Evolutionary conservation across 2,329 filamentous ascomycete species (phyloP), one percentile per base, ranked within the genome.

Genomic region (Bertia moriformis): DNA sequence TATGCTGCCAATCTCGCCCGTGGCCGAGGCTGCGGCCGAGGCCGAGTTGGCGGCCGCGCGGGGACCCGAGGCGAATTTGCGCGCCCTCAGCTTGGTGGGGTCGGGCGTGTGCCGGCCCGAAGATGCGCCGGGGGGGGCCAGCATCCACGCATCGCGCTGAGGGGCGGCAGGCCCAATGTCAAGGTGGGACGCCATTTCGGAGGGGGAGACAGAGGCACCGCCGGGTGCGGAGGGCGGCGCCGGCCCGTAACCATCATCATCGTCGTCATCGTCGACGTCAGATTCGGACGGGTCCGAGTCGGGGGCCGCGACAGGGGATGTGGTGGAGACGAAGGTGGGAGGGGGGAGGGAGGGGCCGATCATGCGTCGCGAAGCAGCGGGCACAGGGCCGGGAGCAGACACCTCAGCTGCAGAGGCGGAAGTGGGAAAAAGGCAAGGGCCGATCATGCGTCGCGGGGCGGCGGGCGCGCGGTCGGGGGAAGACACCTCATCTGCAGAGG

Each of bases 121-220:
- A 52, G 65, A 53, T 60, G 66, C 51, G 56, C 57, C 62, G 0
- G 83, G 83, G 1, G 82, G 82, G 1, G 74, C 71, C 37, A 86
- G 66, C 83, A 88, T 88, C 83, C 83, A 88, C 50, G 85, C 79
- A 62, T 93, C 88, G 49, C 89, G 78, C 53, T 80, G 71, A 4
- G 69, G 66, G 38, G 71, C 67, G 14, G 57, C 48, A 27, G 63
- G n/a, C n/a, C 45, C 13, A 54, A 51, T 4, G 48, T 52, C 4
- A 59, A 46, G 3, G 48, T 42, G 14, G 47, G 38, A 3, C 43
- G 18, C 52, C 44, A 13, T 51, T 46, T 2, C 56, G 52, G 1
- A 56, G 47, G 10, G 59, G 49, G 3, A 58, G 33, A 13, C 59
- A 59, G 4, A 12, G 20, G 3, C 3, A 37, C 4, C 12, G 22